Evolutionary conservation across 1,139 yeast genomes (phyloP).

Genomic region (Nadsonia commutata): DNA sequence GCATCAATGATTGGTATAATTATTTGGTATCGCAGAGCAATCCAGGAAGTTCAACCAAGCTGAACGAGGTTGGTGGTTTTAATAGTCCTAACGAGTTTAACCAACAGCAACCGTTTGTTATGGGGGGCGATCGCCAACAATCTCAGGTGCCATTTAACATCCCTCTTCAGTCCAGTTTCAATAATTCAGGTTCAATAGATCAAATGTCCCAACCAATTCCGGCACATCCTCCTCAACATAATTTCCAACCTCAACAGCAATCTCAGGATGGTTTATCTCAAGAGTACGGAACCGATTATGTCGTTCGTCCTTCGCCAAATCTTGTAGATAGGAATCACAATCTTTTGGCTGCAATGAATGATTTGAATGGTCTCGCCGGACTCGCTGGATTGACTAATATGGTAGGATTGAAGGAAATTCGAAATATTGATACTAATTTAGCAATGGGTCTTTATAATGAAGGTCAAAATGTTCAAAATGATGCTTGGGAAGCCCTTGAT

Average conservation of each 20-base stretch:
- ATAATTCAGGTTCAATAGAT: constrained; percentile 1
- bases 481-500: too few species aligned
- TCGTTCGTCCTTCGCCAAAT: constrained; percentile 1
- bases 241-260: too few species aligned
- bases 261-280: too few species aligned
- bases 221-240: too few species aligned
- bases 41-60: neutral
- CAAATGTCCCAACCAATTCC: too few species aligned
- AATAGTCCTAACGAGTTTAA: constrained; percentile 1
- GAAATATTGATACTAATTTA: neutral
- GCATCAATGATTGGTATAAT: constrained; percentile 27
- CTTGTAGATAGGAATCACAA: too few species aligned
- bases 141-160: constrained; percentile 4
- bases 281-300: too few species aligned
- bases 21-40: constrained; percentile 15
- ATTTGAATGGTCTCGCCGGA: neutral
- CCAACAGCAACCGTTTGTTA: neutral
- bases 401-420: neutral
- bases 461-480: too few species aligned
- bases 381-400: neutral
- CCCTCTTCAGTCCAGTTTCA: neutral
- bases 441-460: neutral
- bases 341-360: neutral
- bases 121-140: neutral
- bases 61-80: constrained; percentile 2